Percentiles rank a stretch among this genome's conserved stretches.
Evolutionary conservation across 2,329 filamentous ascomycete genomes (phyloP).

Genomic region (Orbilia ellipsospora): DNA sequence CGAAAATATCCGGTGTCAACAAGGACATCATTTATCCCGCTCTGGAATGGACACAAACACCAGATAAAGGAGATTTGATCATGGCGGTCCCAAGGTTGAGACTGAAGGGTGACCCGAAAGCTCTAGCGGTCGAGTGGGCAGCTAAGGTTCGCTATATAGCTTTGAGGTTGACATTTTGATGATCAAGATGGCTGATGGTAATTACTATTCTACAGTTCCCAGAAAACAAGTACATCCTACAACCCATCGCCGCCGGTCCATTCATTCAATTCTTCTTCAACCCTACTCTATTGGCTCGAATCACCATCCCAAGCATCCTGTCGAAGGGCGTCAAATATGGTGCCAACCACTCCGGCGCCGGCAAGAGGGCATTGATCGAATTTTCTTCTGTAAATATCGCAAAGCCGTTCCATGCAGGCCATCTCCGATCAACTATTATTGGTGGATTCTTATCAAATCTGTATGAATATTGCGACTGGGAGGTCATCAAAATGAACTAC

Average conservation of each 20-base stretch:
- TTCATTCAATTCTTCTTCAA: constrained; percentile 86
- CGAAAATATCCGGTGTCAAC: constrained; percentile 76
- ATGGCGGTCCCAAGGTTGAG: constrained; percentile 82
- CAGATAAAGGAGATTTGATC: constrained; percentile 85
- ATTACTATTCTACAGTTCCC: constrained; percentile 70
- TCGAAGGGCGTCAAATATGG: constrained; percentile 73
- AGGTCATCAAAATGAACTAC: constrained; percentile 78
- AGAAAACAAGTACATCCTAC: constrained; percentile 77
- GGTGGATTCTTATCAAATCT: constrained; percentile 78
- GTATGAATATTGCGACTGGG: constrained; percentile 76
- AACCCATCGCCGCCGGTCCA: constrained; percentile 73
- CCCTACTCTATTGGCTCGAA: constrained; percentile 71
- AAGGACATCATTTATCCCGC: constrained; percentile 77
- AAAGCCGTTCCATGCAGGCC: constrained; percentile 81
- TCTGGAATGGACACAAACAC: constrained; percentile 79
- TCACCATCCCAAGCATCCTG: constrained; percentile 77
- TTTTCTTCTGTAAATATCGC: constrained; percentile 89
- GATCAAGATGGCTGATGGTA: not conserved
- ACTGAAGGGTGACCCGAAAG: constrained; percentile 76
- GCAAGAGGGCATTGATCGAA: constrained; percentile 78
- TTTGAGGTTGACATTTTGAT: not conserved
- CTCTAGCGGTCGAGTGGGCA: constrained; percentile 72
- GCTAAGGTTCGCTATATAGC: constrained; percentile 66
- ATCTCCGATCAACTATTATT: constrained; percentile 80
- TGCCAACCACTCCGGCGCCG: constrained; percentile 70